Evolutionary conservation across 2,329 filamentous ascomycete species (phyloP).

Genomic region (Venturia carpophila): DNA sequence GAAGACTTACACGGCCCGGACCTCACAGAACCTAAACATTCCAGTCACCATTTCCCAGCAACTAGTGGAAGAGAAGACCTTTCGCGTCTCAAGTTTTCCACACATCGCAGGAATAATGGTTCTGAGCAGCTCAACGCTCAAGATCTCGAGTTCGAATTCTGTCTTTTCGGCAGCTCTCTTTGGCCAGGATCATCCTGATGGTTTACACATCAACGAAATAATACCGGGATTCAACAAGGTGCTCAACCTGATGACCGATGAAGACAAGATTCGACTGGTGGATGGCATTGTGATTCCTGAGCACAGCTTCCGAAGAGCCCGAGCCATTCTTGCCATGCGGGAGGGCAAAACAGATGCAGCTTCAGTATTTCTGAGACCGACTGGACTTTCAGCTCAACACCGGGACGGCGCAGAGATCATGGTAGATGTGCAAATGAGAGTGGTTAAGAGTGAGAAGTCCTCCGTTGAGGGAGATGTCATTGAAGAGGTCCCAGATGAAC

Average conservation of each 20-base stretch:
- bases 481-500: conserved; percentile 45
- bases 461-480: conserved; percentile 51
- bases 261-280: conserved; percentile 72
- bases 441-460: conserved; percentile 73
- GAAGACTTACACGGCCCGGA: conserved; percentile 78
- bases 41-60: conserved; percentile 76
- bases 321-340: conserved; percentile 72
- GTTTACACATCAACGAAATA: conserved; percentile 67
- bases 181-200: conserved; percentile 76
- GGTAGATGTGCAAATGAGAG: conserved; percentile 92
- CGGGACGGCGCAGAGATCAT: conserved; percentile 86
- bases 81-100: conserved; percentile 87
- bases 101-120: conserved; percentile 97
- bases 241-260: conserved; percentile 70
- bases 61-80: conserved; percentile 57
- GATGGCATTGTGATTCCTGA: conserved; percentile 97
- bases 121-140: conserved; percentile 67
- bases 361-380: conserved; percentile 71
- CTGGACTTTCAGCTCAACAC: conserved; percentile 77
- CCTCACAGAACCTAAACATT: conserved; percentile 68
- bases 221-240: conserved; percentile 84
- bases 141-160: conserved; percentile 86
- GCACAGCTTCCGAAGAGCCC: conserved; percentile 85
- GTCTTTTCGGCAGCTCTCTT: conserved; percentile 92
- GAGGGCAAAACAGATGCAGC: conserved; percentile 72